Percentiles rank a stretch among this genome's conserved stretches.
Evolutionary conservation across 192 early-diverging fungal species (phyloP).

Genomic region (Coemansia sp.): DNA sequence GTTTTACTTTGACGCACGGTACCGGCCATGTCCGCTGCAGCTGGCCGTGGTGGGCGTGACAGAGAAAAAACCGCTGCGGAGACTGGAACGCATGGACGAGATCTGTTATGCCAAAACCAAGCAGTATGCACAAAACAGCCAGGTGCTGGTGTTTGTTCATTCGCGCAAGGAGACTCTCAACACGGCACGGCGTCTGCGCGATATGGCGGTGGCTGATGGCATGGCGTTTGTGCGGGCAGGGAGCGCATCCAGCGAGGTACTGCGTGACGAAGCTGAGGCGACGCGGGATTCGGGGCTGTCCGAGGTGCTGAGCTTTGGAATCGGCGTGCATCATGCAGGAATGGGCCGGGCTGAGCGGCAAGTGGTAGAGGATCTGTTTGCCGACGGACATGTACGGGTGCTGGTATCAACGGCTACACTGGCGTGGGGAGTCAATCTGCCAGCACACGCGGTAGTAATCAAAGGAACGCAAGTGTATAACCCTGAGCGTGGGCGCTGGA

Average conservation of each 20-base stretch:
- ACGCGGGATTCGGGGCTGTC: slow-evolving; percentile 81
- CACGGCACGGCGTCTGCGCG: slow-evolving; percentile 86
- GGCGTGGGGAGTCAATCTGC: slow-evolving; percentile 99
- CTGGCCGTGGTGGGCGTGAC: slow-evolving; percentile 96
- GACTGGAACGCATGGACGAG: slow-evolving; percentile 95
- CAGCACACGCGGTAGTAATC: slow-evolving; percentile 97
- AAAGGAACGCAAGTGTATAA: slow-evolving; percentile 98
- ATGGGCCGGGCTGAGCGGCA: slow-evolving; percentile 89
- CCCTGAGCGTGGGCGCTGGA: slow-evolving; percentile 92
- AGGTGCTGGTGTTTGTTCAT: slow-evolving; percentile 95
- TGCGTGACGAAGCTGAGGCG: slow-evolving; percentile 73
- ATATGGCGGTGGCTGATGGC: slow-evolving; percentile 89
- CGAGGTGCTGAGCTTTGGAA: slow-evolving; percentile 91
- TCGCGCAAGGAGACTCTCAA: slow-evolving; percentile 97
- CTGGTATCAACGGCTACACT: slow-evolving; percentile 95
- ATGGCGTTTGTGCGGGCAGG: slow-evolving; percentile 81
- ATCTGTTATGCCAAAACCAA: slow-evolving; percentile 93
- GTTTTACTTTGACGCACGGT: slow-evolving; percentile 91
- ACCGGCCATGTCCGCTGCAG: slow-evolving; percentile 91
- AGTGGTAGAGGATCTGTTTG: slow-evolving; percentile 92
- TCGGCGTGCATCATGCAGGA: slow-evolving; percentile 96
- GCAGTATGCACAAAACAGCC: slow-evolving; percentile 78
- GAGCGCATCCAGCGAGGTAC: slow-evolving; percentile 79
- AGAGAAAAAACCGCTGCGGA: slow-evolving; percentile 92
- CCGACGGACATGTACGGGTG: slow-evolving; percentile 85